Evolutionary conservation across 106 monocot species (phyloP), one percentile per base, ranked within the genome.

Genomic region (Ottelia alismoides): DNA sequence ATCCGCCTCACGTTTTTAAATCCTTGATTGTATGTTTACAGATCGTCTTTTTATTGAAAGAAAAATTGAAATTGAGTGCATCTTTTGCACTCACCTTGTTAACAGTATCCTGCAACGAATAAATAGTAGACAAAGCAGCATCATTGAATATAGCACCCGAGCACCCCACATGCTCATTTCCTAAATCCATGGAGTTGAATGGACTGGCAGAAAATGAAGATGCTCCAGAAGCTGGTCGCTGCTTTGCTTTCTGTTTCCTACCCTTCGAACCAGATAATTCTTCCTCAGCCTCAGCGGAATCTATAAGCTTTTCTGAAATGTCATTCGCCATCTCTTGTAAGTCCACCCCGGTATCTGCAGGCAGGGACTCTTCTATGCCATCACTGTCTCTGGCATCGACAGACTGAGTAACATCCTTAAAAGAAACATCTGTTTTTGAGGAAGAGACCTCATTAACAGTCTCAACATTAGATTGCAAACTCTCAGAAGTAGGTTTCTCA

Each of bases 51-150:
- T n/a, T n/a, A n/a, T n/a, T n/a, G n/a, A n/a, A n/a, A n/a, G n/a
- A n/a, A n/a, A n/a, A n/a, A n/a, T n/a, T n/a, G n/a, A n/a, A n/a
- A n/a, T n/a, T n/a, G n/a, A n/a, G n/a, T n/a, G n/a, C n/a, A n/a
- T n/a, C n/a, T n/a, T n/a, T n/a, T n/a, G n/a, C n/a, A n/a, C 53
- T 22, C 40, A 88, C 96, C 96, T 96, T 78, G 62, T 79, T 87
- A 28, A 96, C 31, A 27, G 45, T 66, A 22, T 78, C 85, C 49
- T 89, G 81, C 32, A 89, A 70, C 30, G 70, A 40, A 17, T 45
- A 54, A 60, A 79, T 63, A 32, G 75, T 70, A 23, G 74, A 66
- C 14, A 69, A 35, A 43, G 68, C 57, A 57, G 51, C 28, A 43
- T 83, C 87, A 23, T 43, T 51, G 27, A 68, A 65, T 22, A 46